Base-by-base conservation (phyloP, 768 basidiomycete genomes). In the Holtermannia corniformis region DNA sequence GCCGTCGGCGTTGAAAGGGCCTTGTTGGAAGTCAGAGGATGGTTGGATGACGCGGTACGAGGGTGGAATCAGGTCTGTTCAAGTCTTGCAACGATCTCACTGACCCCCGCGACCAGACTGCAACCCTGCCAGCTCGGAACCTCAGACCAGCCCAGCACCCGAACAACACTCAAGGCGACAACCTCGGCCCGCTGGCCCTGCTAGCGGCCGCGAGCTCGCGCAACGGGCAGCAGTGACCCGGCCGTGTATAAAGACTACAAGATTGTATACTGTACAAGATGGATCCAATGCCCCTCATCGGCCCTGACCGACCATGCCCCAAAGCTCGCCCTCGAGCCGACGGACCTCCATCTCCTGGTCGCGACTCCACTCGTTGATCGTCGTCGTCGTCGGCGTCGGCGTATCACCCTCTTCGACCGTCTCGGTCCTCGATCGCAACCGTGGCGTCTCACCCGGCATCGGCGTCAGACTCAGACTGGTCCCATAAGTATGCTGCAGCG, bases 1-100 rank as follows among this genome's bases (percentile, higher is more conserved):
- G 52, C 55, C 24, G 58, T 49, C 12, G 54, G 50, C 13, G 62
- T 58, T 20, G 64, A 67, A 41, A 60, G 56, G 47, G 61, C 63
- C 16, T 52, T 67, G 49, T 50, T 66, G 41, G 67, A 68, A 21
- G 59, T 71, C 3, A 56, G 64, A 47, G 59, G 64, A 23, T 71
- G 65, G 63, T 55, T 69, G 23, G 65, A 71, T 56, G 52, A 54
- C 7, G 65, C 67, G 26, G 53, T 67, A 10, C 54, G 48, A 44
- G 46, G 40, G 32, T 68, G 64, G 64, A 56, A 61, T 37, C 32
- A 71, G 40, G 52, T 53, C 2, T 28, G 37, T n/a, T 49, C 2
- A 40, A 11, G 49, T 40, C 37, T 40, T 14, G 26, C 10, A 37
- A 37, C 32, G 32, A 37, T 37, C 32, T 37, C 32, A 37, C 32